These are phyloP conservation scores for Tephrocybe sp. DNA, from an alignment of 768 basidiomycete species.

Conservation along the genomic window DNA sequence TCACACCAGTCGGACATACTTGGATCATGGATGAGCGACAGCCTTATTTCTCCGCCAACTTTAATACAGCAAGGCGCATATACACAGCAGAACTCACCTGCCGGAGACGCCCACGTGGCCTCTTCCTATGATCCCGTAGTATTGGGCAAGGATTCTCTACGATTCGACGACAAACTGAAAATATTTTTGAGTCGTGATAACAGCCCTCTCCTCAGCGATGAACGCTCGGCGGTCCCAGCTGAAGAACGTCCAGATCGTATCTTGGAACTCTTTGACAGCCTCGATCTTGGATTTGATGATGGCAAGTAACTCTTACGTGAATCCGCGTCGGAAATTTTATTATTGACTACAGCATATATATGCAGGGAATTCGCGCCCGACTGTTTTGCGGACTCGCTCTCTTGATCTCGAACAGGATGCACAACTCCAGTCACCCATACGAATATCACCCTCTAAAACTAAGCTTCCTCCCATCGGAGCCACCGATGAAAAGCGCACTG, in stretches of 20 bases:
- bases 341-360: slow-evolving; percentile 1
- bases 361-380: slow-evolving; percentile 3
- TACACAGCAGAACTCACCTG: not conserved
- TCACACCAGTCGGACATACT: slow-evolving; percentile 6
- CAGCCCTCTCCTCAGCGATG: too few relatives aligned
- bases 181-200: not conserved
- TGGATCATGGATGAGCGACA: slow-evolving; percentile 40
- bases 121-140: not conserved
- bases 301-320: slow-evolving; percentile 8
- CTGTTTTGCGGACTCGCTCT: slow-evolving; percentile 10
- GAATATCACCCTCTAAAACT: slow-evolving; percentile 11
- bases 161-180: slow-evolving; percentile 1
- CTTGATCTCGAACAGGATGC: slow-evolving; percentile 13
- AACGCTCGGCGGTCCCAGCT: not conserved
- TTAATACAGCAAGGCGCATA: slow-evolving; percentile 17
- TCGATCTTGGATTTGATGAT: slow-evolving; percentile 14
- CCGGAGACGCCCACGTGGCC: not conserved
- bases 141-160: slow-evolving; percentile 1
- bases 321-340: not conserved
- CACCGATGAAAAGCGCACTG: slow-evolving; percentile 14
- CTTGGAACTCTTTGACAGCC: slow-evolving; percentile 19
- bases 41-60: slow-evolving; percentile 44
- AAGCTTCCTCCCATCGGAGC: not conserved
- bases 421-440: slow-evolving; percentile 14
- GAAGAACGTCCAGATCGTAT: slow-evolving; percentile 2